Base-by-base conservation (phyloP, 441 rosid genomes). In the Pelargonium australe region DNA sequence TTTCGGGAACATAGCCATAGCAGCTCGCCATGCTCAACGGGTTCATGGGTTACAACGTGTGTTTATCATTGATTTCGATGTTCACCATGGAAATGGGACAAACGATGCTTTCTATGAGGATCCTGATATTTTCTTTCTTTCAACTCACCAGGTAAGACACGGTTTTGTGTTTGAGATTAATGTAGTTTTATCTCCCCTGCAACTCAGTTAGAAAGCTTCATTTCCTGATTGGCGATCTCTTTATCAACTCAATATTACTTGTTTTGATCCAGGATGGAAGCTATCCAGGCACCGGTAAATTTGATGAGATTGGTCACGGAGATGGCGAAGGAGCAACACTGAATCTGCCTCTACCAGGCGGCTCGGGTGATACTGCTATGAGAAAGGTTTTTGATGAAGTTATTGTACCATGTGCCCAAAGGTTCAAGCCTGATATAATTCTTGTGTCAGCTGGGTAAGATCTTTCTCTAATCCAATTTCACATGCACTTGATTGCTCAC, bases 21-120 rank as follows among this genome's bases (percentile, higher is more conserved):
- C 98, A 73, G 98, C 98, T 79, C 95, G 95, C 68, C 82, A 94
- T 80, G 96, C 92, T 20, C 97, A 94, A 73, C 85, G 75, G 2
- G 79, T 76, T 60, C 93, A 89, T 78, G 89, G 93, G 69, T 79
- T 94, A 70, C 86, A 82, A 77, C 87, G 93, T 1, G 83, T 91
- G 41, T 87, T 94, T 71, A 86, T 94, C 67, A 86, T 91, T 77
- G 98, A 94, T 85, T 94, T 94, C 40, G 97, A 94, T 81, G 98
- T 91, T 83, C 98, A 94, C 82, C 97, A 94, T 66, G 98, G 98
- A 68, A 94, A 94, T 80, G 98, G 98, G 31, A 94, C 98, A 58
- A 91, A 86, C 70, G 98, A 94, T 78, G 90, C 90, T 14, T 94
- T 93, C 83, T 78, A 85, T 11, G 87, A 88, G 53, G 96, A 94